A percentile compares a stretch with the other conserved stretches of the same genome.
Evolutionary conservation across 306 rosid species (phyloP).

Genomic region (Cucumis hystrix): DNA sequence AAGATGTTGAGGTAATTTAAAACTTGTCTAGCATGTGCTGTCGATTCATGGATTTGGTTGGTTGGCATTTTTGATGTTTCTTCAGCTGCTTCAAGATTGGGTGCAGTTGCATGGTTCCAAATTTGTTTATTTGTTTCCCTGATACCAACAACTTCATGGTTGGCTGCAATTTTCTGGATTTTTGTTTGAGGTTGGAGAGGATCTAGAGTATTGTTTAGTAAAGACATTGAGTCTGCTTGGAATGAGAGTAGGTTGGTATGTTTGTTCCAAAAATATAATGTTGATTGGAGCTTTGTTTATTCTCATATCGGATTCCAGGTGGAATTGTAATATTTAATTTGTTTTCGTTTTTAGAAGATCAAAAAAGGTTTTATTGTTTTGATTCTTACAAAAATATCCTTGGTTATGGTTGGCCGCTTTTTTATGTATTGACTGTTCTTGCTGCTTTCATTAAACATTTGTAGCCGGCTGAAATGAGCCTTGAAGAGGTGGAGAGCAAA

Average conservation of each 20-base stretch:
- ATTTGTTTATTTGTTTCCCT: neutral
- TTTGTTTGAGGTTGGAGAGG: neutral
- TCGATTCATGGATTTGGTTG: neutral
- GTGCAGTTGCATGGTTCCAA: neutral
- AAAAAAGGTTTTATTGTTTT: neutral
- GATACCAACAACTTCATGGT: neutral
- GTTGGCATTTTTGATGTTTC: neutral
- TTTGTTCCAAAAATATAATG: neutral
- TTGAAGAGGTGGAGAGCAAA: conserved; percentile 91
- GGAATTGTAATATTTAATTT: neutral
- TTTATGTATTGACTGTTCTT: neutral
- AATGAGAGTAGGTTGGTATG: neutral
- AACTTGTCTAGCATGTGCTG: neutral
- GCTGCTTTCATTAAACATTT: conserved; percentile 5
- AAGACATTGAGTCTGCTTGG: neutral
- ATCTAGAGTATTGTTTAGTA: neutral
- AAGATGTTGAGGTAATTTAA: conserved; percentile 76
- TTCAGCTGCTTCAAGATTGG: neutral
- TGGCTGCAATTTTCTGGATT: neutral
- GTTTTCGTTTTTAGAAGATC: neutral
- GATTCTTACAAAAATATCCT: neutral
- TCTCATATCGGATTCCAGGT: neutral
- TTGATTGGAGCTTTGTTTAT: neutral
- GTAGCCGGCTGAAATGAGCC: conserved; percentile 93
- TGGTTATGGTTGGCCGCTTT: neutral